Evolutionary conservation across 1,284 basidiomycete genomes (phyloP).

Genomic region (Sporisorium exsertum): DNA sequence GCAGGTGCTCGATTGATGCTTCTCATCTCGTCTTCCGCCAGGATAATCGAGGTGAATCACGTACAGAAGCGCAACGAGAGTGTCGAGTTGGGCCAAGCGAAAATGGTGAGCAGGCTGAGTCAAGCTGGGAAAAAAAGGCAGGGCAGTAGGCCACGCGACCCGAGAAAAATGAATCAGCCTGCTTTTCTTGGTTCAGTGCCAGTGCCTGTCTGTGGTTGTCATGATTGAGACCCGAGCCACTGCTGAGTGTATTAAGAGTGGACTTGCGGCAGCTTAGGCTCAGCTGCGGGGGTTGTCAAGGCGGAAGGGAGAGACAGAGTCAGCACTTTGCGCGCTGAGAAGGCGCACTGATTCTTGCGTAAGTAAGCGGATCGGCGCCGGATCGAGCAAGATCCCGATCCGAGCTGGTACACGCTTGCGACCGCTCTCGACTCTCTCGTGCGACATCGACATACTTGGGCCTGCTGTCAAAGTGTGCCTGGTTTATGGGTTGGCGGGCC

Average conservation of each 20-base stretch:
- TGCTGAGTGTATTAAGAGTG: not conserved
- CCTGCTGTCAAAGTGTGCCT: not conserved
- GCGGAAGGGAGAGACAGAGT: not conserved
- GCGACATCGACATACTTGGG: too few relatives aligned
- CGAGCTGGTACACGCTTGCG: too few relatives aligned
- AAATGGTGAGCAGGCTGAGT: not conserved
- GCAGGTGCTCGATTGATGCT: not conserved
- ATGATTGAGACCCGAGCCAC: too few relatives aligned
- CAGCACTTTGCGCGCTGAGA: not conserved
- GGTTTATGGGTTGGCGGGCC: not conserved
- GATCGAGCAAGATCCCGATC: not conserved
- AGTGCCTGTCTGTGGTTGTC: not conserved
- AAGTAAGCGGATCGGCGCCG: not conserved
- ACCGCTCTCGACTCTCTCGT: too few relatives aligned
- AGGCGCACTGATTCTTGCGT: not conserved
- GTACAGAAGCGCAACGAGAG: too few relatives aligned
- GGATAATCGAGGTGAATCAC: not conserved
- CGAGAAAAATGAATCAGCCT: not conserved
- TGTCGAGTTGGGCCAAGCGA: too few relatives aligned
- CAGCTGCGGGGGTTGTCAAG: not conserved
- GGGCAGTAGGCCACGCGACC: not conserved
- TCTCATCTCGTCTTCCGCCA: not conserved
- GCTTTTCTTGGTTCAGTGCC: not conserved
- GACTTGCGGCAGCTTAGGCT: too few relatives aligned
- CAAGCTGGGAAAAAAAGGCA: not conserved